Base-by-base conservation (phyloP, 2,329 filamentous ascomycete species). In the Amylocarpus encephaloides region DNA sequence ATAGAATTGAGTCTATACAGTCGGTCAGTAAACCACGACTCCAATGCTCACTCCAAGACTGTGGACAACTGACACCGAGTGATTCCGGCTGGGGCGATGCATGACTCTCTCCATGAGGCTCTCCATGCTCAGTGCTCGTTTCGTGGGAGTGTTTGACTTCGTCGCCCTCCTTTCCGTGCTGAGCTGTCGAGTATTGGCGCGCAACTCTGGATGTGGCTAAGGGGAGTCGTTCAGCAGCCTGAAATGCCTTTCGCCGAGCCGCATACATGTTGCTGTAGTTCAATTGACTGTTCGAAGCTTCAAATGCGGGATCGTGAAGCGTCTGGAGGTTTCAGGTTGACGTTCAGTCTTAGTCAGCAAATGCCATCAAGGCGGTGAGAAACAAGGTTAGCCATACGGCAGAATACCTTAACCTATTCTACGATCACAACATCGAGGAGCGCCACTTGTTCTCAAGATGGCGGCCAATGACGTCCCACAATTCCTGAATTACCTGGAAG, bases 41-140 rank as follows among this genome's bases (percentile, higher is more conserved):
- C 35, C 40, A 33, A 16, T n/a, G 12, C 18, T 12, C 15, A 12
- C 10, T 33, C 43, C 26, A 16, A 36, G 33, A 43, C 32, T 22
- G 10, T 19, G 43, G 42, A 48, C 35, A 54, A 72, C 74, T 63
- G 70, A 79, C 76, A 48, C 76, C 75, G 52, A 78, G 68, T 53
- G 70, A 68, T 64, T 79, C 76, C 52, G 70, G 69, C 48, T 64
- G 68, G 46, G 73, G 68, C 52, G 58, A 59, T 50, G 63, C 60
- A 49, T 67, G 66, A 52, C 66, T 64, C 46, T 69, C 65, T 46
- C 62, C 59, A 51, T 53, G 50, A 33, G 40, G 43, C 32, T 30
- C 39, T 29, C 48, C 38, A 32, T 48, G 45, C 30, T 41, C 38
- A 54, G 13, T 52, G 48, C 54, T 55, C 22, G 46, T 50, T 38